Conservation (phyloP, 2,329 filamentous ascomycete genomes). For the Hypoxylon rubiginosum region DNA sequence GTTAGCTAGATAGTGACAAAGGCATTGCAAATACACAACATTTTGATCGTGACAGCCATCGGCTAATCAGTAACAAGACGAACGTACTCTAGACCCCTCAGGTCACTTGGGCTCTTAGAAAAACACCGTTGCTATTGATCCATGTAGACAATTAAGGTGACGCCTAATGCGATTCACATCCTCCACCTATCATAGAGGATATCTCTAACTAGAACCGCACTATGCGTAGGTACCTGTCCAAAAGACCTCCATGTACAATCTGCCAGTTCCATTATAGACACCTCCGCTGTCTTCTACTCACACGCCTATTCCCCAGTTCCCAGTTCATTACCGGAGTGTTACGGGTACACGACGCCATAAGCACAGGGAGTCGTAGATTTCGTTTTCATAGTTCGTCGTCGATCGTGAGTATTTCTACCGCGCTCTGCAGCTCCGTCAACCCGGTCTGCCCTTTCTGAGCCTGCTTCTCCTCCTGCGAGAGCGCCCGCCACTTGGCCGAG, state of each 20-base stretch:
- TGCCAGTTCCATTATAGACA: not conserved
- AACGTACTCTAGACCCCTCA: not conserved
- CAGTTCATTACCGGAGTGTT: not conserved
- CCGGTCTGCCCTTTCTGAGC: slow-evolving; percentile 48
- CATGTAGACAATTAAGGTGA: not conserved
- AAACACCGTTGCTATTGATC: not conserved
- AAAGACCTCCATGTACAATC: not conserved
- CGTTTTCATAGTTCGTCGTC: slow-evolving; percentile 9
- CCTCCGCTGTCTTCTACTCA: not conserved
- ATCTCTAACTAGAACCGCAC: not conserved
- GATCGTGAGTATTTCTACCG: slow-evolving; percentile 67
- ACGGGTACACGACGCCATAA: slow-evolving; percentile 29
- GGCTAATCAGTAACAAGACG: not conserved
- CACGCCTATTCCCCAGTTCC: not conserved
- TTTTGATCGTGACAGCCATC: not conserved
- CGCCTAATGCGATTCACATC: not conserved
- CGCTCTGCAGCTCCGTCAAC: slow-evolving; percentile 76
- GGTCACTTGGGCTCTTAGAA: not conserved
- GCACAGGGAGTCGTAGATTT: slow-evolving; percentile 1
- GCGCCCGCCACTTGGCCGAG: slow-evolving; percentile 71
- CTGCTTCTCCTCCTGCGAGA: slow-evolving; percentile 76
- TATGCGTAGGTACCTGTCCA: not conserved
- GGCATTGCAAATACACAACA: not conserved
- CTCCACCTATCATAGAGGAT: not conserved
- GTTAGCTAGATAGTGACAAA: not conserved